Conservation (phyloP, 768 basidiomycete species). For the Rubroboletus pulcherrimus region DNA sequence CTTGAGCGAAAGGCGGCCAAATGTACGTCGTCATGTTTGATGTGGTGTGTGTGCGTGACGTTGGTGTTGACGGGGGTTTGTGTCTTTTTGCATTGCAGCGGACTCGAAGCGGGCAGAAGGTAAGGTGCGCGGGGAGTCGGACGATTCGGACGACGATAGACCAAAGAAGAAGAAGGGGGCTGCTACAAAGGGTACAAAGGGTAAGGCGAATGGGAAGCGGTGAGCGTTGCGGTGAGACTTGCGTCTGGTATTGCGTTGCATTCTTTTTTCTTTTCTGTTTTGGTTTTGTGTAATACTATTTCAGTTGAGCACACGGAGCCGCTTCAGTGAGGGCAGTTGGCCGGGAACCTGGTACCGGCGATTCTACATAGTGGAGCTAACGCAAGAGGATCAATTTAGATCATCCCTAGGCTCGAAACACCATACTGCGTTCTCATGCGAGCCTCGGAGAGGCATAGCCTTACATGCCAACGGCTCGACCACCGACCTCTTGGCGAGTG, state of each 20-base stretch:
- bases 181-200: constrained; percentile 25
- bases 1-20: constrained; percentile 88
- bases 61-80: not conserved
- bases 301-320: not conserved
- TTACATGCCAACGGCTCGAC: too few species aligned
- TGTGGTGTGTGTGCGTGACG: not conserved
- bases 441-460: too few species aligned
- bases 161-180: constrained; percentile 43
- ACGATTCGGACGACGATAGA: constrained; percentile 49
- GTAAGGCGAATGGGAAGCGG: constrained; percentile 42
- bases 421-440: too few species aligned
- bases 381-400: not conserved
- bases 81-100: constrained; percentile 28
- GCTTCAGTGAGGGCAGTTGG: not conserved
- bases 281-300: constrained; percentile 2
- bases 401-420: too few species aligned
- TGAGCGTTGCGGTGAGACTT: constrained; percentile 21
- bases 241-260: not conserved
- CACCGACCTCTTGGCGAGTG: too few species aligned
- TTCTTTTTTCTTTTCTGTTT: not conserved
- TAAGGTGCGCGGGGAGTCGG: constrained; percentile 42
- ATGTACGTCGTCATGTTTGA: constrained; percentile 42
- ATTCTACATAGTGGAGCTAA: not conserved
- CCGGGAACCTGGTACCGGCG: too few species aligned
- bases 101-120: constrained; percentile 47